phyloP scores from a whole-genome alignment of 768 basidiomycete genomes.

The Russula brevipes region DNA sequence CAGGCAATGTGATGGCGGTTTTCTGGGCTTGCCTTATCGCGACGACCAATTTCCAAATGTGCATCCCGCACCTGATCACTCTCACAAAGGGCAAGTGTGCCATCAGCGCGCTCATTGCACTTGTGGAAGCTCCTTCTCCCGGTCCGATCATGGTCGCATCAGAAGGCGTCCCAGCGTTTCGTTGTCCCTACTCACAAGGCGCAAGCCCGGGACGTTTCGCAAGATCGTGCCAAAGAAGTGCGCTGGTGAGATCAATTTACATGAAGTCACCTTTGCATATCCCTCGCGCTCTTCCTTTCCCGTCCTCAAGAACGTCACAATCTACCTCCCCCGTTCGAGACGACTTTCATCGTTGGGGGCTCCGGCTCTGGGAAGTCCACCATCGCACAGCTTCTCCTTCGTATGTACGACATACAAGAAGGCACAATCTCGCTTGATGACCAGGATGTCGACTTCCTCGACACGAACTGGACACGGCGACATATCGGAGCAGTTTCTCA shows the following conservation, averaged over 20 bases:
- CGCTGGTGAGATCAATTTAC: slow-evolving; percentile 63
- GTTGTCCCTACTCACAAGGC: slow-evolving; percentile 33
- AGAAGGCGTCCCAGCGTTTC: slow-evolving; percentile 24
- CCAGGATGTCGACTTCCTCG: slow-evolving; percentile 69
- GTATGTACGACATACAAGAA: slow-evolving; percentile 63
- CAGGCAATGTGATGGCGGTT: slow-evolving; percentile 89
- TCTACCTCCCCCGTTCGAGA: slow-evolving; percentile 72
- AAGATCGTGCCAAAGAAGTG: slow-evolving; percentile 63
- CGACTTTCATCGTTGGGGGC: slow-evolving; percentile 73
- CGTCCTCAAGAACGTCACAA: slow-evolving; percentile 52
- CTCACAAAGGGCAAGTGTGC: slow-evolving; percentile 81
- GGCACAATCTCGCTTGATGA: slow-evolving; percentile 79
- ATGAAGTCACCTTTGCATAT: slow-evolving; percentile 62
- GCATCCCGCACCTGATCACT: slow-evolving; percentile 72
- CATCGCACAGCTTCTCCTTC: slow-evolving; percentile 56
- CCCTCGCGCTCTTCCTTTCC: slow-evolving; percentile 61
- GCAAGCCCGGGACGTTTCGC: slow-evolving; percentile 40
- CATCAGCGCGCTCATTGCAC: slow-evolving; percentile 60
- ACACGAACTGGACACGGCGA: slow-evolving; percentile 57
- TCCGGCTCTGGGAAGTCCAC: slow-evolving; percentile 79
- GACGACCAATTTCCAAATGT: slow-evolving; percentile 80
- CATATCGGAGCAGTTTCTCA: slow-evolving; percentile 78
- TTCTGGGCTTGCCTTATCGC: slow-evolving; percentile 98
- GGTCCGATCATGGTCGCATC: slow-evolving; percentile 17
- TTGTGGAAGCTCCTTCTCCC: slow-evolving; percentile 43